phyloP scores from a whole-genome alignment of 257 asterid genomes.

The Jasminum sambac region DNA sequence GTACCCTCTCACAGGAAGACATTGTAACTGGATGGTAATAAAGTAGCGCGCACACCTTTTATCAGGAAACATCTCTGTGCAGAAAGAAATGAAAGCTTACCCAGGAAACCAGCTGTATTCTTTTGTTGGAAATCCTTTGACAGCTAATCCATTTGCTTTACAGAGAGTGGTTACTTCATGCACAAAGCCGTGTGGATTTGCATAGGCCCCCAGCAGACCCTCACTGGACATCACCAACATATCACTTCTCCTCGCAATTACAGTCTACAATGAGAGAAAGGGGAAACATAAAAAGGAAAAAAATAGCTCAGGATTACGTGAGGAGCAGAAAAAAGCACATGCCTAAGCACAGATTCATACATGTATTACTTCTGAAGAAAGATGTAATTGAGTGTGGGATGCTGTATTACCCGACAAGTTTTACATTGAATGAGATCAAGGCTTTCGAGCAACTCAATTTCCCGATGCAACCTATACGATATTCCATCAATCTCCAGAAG shows the following conservation, averaged over 20 bases:
- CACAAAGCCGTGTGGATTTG: conserved; percentile 79
- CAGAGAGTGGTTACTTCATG: conserved; percentile 88
- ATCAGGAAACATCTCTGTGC: conserved; percentile 1
- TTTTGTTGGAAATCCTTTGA: conserved; percentile 63
- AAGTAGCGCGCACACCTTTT: conserved; percentile 6
- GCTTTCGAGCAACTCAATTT: conserved; percentile 86
- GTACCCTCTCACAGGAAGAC: background rate
- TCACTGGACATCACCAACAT: conserved; percentile 95
- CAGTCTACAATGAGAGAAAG: conserved; percentile 41
- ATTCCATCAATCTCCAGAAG: conserved; percentile 97
- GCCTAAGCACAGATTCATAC: background rate
- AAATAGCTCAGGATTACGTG: conserved; percentile 16
- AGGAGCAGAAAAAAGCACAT: conserved; percentile 1
- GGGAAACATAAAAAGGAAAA: conserved; percentile 1
- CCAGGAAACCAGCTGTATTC: conserved; percentile 99
- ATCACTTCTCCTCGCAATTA: conserved; percentile 82
- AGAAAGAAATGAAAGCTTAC: conserved; percentile 41
- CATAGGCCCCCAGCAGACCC: conserved; percentile 96
- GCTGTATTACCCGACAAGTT: conserved; percentile 70
- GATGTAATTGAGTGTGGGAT: background rate
- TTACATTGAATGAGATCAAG: conserved; percentile 78
- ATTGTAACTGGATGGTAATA: conserved; percentile 6
- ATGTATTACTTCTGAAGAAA: background rate
- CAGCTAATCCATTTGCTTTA: conserved; percentile 66
- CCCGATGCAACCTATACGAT: conserved; percentile 81